Evolutionary conservation across 768 basidiomycete genomes (phyloP).

Genomic region (Psilocybe cyanescens): DNA sequence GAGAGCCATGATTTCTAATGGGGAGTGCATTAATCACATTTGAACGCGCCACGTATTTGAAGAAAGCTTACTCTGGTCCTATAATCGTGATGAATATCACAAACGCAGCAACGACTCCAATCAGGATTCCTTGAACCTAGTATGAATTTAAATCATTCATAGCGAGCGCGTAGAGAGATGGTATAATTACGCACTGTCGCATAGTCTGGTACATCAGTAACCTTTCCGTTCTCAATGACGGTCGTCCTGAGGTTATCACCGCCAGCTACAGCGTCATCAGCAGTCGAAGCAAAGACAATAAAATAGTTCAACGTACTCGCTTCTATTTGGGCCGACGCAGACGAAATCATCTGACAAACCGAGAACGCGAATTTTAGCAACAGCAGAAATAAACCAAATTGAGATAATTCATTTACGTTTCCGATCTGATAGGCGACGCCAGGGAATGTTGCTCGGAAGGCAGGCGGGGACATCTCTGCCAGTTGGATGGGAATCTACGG

Average conservation of each 20-base stretch:
- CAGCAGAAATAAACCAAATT: background rate
- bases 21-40: background rate
- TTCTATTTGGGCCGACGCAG: slow-evolving; percentile 82
- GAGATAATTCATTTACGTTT: slow-evolving; percentile 46
- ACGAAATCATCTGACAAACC: slow-evolving; percentile 55
- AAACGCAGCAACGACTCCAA: slow-evolving; percentile 81
- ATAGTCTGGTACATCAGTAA: slow-evolving; percentile 60
- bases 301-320: slow-evolving; percentile 46
- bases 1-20: slow-evolving; percentile 67
- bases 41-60: background rate
- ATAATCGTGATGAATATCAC: slow-evolving; percentile 76
- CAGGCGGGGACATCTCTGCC: slow-evolving; percentile 84
- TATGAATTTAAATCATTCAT: background rate
- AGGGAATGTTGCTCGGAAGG: slow-evolving; percentile 87
- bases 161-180: background rate
- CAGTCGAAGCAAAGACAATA: slow-evolving; percentile 21
- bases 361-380: background rate
- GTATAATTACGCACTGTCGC: slow-evolving; percentile 42
- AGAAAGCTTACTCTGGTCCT: slow-evolving; percentile 65
- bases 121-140: slow-evolving; percentile 83
- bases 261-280: slow-evolving; percentile 46
- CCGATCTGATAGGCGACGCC: slow-evolving; percentile 87
- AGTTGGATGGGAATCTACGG: slow-evolving; percentile 72
- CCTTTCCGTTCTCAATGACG: slow-evolving; percentile 45
- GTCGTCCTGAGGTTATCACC: slow-evolving; percentile 59